These are phyloP conservation scores for Fusarium sp. DNA, from an alignment of 2,329 filamentous ascomycete genomes.

Conservation along the genomic window DNA sequence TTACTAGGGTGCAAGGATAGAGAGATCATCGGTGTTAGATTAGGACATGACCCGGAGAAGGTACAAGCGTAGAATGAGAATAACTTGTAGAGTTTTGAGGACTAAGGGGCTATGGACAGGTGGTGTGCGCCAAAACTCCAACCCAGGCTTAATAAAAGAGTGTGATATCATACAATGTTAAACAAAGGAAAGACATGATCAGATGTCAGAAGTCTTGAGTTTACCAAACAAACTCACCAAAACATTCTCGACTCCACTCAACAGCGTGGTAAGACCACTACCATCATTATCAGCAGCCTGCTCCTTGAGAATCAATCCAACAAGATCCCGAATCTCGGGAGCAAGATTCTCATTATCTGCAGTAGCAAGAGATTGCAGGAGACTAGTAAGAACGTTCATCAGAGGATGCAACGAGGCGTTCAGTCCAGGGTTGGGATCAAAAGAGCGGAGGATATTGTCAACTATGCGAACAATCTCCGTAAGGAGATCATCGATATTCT, in stretches of 20 bases:
- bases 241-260: constrained; percentile 12
- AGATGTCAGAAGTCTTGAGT: neutral
- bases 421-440: neutral
- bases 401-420: constrained; percentile 12
- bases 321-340: neutral
- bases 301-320: neutral
- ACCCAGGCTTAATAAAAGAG: neutral
- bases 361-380: neutral
- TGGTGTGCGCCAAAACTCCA: neutral
- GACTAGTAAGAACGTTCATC: constrained; percentile 12
- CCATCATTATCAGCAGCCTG: neutral
- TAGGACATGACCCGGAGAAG: neutral
- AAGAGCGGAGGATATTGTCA: neutral
- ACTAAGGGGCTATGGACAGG: neutral
- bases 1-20: neutral
- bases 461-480: neutral
- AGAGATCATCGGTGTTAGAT: neutral
- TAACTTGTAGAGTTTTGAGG: neutral
- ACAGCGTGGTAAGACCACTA: neutral
- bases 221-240: constrained; percentile 4
- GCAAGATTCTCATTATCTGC: neutral
- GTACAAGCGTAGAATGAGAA: neutral
- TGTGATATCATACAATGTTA: no score
- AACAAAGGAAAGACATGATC: neutral
- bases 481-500: neutral